These are phyloP conservation scores for Albizia julibrissin DNA, from an alignment of 306 rosid species.

Conservation along the genomic window DNA sequence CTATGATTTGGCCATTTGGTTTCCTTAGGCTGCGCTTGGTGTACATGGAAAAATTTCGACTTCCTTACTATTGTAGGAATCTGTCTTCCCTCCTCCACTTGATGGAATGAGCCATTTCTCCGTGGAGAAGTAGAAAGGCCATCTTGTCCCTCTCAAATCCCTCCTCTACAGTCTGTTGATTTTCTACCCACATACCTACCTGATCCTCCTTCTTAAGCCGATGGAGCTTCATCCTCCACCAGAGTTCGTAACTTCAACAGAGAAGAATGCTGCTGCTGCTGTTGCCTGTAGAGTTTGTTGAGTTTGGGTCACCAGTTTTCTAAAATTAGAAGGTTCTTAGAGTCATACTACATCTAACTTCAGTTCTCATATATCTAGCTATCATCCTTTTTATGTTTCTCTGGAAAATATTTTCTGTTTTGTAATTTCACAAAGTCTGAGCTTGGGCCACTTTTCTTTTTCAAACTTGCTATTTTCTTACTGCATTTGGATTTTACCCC, in stretches of 20 bases:
- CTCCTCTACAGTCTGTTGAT: background rate
- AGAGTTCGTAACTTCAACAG: background rate
- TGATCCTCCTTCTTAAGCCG: background rate
- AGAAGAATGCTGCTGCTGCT: background rate
- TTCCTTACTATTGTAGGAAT: background rate
- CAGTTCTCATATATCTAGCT: background rate
- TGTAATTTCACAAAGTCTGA: background rate
- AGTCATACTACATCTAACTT: too few relatives aligned
- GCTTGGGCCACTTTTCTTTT: background rate
- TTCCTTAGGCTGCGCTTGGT: background rate
- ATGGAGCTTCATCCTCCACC: background rate
- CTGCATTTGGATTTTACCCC: background rate
- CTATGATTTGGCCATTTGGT: background rate
- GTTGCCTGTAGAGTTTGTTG: background rate
- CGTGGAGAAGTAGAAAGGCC: background rate
- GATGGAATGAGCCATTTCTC: background rate
- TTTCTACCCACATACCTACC: background rate
- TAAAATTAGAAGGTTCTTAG: background rate
- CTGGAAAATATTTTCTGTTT: conserved; percentile 11
- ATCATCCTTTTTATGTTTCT: conserved; percentile 7
- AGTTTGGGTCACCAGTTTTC: background rate
- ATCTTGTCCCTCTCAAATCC: background rate
- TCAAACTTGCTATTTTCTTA: background rate
- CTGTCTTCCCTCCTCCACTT: background rate
- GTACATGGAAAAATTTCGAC: background rate